phyloP scores from a whole-genome alignment of 2,329 filamentous ascomycete species.

The Pyrenochaeta sp. region DNA sequence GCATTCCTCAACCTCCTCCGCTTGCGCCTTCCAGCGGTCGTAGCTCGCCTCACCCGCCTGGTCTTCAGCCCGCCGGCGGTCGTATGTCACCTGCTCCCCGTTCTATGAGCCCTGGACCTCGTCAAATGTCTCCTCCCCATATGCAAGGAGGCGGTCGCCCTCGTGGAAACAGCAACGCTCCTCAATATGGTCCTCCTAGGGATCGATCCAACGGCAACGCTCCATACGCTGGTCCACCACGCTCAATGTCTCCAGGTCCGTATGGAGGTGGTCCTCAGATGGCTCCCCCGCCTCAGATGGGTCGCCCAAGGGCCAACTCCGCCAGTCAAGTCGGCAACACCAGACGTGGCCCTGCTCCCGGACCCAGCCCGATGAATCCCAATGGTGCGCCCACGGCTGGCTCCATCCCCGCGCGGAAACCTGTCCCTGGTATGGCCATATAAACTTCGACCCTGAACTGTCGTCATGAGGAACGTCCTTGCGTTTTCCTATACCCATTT shows the following conservation, averaged over 20 bases:
- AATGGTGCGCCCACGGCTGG: too few species aligned
- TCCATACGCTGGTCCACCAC: conserved; percentile 42
- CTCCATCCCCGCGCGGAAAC: conserved; percentile 53
- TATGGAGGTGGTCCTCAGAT: conserved; percentile 46
- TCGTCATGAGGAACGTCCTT: conserved; percentile 35
- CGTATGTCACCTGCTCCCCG: conserved; percentile 40
- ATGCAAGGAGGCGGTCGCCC: conserved; percentile 32
- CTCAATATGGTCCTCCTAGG: conserved; percentile 35
- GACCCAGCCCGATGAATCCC: conserved; percentile 49
- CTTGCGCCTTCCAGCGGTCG: conserved; percentile 58
- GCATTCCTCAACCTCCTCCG: conserved; percentile 41
- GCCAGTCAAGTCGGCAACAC: conserved; percentile 38
- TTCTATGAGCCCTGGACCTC: conserved; percentile 45
- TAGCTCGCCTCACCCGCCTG: conserved; percentile 56
- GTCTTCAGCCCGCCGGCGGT: conserved; percentile 50
- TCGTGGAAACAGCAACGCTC: conserved; percentile 49
- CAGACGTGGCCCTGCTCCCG: conserved; percentile 39
- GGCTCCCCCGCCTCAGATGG: conserved; percentile 40
- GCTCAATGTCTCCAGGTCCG: conserved; percentile 50
- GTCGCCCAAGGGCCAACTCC: conserved; percentile 48
- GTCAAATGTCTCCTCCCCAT: conserved; percentile 35
- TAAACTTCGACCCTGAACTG: conserved; percentile 23
- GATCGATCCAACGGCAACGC: conserved; percentile 49
- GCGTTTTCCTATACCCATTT: conserved; percentile 20
- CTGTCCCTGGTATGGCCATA: conserved; percentile 56